Evolutionary conservation across 2,329 filamentous ascomycete genomes (phyloP).

Genomic region (Colletotrichum sp.): DNA sequence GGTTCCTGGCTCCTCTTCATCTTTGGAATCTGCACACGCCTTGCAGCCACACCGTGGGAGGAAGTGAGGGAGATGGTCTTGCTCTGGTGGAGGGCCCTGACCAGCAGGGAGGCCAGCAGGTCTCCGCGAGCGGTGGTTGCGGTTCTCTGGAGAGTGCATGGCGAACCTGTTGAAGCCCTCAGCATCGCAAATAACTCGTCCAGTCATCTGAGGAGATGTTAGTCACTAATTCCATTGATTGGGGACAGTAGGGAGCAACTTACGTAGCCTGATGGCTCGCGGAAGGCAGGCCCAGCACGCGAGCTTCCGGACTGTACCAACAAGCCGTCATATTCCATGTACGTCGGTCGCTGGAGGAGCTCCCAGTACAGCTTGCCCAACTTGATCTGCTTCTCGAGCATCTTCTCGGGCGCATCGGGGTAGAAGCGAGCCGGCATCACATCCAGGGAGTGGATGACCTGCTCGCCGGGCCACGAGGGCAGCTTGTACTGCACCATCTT

Average conservation of each 20-base stretch:
- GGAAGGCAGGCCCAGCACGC: background rate
- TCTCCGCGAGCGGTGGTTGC: slow-evolving; percentile 2
- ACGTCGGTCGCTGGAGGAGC: slow-evolving; percentile 47
- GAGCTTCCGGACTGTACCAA: slow-evolving; percentile 35
- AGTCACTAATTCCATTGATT: background rate
- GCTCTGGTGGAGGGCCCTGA: slow-evolving; percentile 12
- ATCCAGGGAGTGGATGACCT: slow-evolving; percentile 43
- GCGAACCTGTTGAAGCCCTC: slow-evolving; percentile 44
- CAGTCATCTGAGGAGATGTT: slow-evolving; percentile 32
- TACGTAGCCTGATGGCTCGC: slow-evolving; percentile 36
- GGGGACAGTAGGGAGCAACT: background rate
- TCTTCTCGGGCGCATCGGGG: slow-evolving; percentile 37
- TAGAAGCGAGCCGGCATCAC: slow-evolving; percentile 50
- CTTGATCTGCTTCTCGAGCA: slow-evolving; percentile 41
- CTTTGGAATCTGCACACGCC: slow-evolving; percentile 32
- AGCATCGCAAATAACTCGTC: slow-evolving; percentile 48
- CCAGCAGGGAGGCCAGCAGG: background rate
- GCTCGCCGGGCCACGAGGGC: slow-evolving; percentile 46
- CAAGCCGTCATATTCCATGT: slow-evolving; percentile 51
- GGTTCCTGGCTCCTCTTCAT: slow-evolving; percentile 29
- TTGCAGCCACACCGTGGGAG: slow-evolving; percentile 46
- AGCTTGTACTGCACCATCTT: slow-evolving; percentile 41
- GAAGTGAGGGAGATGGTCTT: slow-evolving; percentile 45
- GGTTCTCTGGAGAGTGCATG: slow-evolving; percentile 28
- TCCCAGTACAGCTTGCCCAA: slow-evolving; percentile 54